Conservation (phyloP, 768 basidiomycete species). For the Russula dissimulans region DNA sequence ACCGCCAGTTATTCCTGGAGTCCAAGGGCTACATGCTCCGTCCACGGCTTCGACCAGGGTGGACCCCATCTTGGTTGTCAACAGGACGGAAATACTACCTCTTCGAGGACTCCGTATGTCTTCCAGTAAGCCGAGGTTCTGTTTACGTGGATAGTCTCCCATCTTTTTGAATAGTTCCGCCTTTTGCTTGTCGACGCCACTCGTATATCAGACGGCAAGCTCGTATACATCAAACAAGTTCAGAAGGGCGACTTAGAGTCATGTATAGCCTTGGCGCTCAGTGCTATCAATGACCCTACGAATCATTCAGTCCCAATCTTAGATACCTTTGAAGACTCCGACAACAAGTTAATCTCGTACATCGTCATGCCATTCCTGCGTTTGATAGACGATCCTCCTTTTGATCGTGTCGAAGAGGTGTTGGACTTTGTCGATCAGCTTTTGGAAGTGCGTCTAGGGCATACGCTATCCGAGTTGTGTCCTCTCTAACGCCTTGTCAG, state of each 20-base stretch:
- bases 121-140: neutral
- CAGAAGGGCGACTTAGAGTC: conserved; percentile 11
- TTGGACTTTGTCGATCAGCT: conserved; percentile 9
- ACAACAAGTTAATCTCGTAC: conserved; percentile 1
- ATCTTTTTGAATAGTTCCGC: neutral
- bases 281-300: neutral
- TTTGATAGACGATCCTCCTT: neutral
- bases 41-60: conserved; percentile 14
- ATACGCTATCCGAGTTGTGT: too few relatives aligned
- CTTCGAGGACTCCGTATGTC: neutral
- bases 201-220: conserved; percentile 22
- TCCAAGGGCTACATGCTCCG: conserved; percentile 18
- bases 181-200: conserved; percentile 26
- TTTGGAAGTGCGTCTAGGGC: conserved; percentile 1
- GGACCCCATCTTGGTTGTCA: conserved; percentile 18
- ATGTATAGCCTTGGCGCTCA: conserved; percentile 14
- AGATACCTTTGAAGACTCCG: neutral
- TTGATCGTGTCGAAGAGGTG: neutral
- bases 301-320: conserved; percentile 16
- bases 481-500: neutral
- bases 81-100: neutral
- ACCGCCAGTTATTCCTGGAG: conserved; percentile 7
- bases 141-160: neutral
- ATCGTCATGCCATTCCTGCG: conserved; percentile 15
- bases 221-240: conserved; percentile 27